Conservation (phyloP, 2,329 filamentous ascomycete species). For the Chaetomium strumarium region DNA sequence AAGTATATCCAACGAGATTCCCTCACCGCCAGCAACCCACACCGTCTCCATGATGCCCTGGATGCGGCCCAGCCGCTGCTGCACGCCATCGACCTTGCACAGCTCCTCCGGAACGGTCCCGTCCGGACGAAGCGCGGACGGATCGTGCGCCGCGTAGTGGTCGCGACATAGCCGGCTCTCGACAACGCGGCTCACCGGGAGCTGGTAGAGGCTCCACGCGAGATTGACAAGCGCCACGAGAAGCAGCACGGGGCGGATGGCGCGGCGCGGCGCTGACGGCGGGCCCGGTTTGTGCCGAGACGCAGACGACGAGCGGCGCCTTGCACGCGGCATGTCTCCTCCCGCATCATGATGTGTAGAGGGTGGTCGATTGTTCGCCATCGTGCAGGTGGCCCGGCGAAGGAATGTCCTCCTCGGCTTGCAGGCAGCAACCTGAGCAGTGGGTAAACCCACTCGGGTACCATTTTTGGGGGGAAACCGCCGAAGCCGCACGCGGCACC, state of each 20-base stretch:
- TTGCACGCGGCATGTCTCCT: background rate
- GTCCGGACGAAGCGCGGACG: constrained; percentile 29
- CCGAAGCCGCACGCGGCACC: too few species aligned
- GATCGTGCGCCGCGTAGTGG: constrained; percentile 40
- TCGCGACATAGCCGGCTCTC: constrained; percentile 45
- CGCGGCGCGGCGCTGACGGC: background rate
- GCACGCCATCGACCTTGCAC: constrained; percentile 49
- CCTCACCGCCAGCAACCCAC: constrained; percentile 39
- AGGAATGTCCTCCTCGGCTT: too few species aligned
- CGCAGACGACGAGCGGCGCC: background rate
- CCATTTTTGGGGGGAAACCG: too few species aligned
- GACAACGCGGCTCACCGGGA: constrained; percentile 42
- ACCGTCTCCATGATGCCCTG: constrained; percentile 45
- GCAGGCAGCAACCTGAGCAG: too few species aligned
- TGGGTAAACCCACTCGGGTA: too few species aligned
- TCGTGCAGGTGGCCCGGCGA: background rate
- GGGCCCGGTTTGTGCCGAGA: background rate
- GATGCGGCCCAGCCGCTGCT: constrained; percentile 46
- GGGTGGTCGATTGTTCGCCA: background rate
- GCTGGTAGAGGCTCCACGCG: constrained; percentile 42
- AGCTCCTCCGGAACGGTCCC: constrained; percentile 44
- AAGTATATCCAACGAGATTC: background rate
- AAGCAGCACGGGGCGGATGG: constrained; percentile 29
- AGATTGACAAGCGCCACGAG: constrained; percentile 43
- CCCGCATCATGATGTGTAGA: background rate